Conservation (phyloP, 2,329 filamentous ascomycete genomes). For the Colletotrichum noveboracense region DNA sequence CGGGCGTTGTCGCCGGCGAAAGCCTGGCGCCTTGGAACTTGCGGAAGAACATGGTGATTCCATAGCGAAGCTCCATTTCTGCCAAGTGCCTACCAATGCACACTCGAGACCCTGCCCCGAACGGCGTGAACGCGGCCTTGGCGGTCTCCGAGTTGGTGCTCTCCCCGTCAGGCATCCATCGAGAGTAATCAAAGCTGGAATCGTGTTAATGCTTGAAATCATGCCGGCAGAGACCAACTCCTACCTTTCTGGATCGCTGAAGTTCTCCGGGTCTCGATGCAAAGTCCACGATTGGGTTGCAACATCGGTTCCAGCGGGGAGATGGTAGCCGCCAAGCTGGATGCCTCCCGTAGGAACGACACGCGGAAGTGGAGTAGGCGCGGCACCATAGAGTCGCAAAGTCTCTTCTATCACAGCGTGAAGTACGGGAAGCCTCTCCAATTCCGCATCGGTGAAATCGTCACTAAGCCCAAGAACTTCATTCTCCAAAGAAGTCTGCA, state of each 20-base stretch:
- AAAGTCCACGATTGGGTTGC: constrained; percentile 49
- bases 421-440: constrained; percentile 43
- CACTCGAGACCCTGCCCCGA: constrained; percentile 51
- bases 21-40: constrained; percentile 41
- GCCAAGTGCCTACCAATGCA: constrained; percentile 65
- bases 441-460: constrained; percentile 32
- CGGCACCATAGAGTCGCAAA: constrained; percentile 46
- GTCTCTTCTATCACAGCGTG: constrained; percentile 49
- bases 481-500: constrained; percentile 35
- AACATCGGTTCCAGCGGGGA: constrained; percentile 45
- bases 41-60: constrained; percentile 55
- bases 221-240: neutral
- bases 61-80: constrained; percentile 58
- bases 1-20: constrained; percentile 22
- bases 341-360: constrained; percentile 43
- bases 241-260: constrained; percentile 39
- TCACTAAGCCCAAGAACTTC: constrained; percentile 32
- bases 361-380: constrained; percentile 43
- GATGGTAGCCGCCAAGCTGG: constrained; percentile 38
- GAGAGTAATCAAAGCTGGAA: neutral
- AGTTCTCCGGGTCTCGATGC: constrained; percentile 47
- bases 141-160: constrained; percentile 20
- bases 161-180: constrained; percentile 22
- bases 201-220: neutral
- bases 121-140: constrained; percentile 57